A percentile compares a stretch with the other conserved stretches of the same genome.
These are phyloP conservation scores for Mikania micrantha DNA, from an alignment of 129 eudicot genomes.

Conservation along the genomic window DNA sequence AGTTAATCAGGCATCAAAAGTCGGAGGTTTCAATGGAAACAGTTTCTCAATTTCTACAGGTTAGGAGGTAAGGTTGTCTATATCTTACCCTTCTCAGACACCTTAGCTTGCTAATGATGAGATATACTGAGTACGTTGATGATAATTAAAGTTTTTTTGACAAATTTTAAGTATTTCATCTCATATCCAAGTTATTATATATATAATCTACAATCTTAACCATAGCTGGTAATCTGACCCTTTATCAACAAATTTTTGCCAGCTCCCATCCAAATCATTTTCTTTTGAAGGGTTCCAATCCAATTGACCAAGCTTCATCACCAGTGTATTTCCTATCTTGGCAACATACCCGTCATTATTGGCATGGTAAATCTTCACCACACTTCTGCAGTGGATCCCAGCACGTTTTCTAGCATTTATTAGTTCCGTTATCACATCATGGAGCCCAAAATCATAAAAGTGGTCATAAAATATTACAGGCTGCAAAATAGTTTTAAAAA, in stretches of 20 bases:
- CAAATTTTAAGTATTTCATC: not conserved
- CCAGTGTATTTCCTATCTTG: conserved; percentile 42
- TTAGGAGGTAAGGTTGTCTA: too few relatives aligned
- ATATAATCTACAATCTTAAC: conserved; percentile 35
- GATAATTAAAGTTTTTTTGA: not conserved
- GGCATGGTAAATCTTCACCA: conserved; percentile 55
- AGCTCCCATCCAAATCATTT: conserved; percentile 48
- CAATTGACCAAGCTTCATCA: conserved; percentile 54
- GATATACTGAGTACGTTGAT: too few relatives aligned
- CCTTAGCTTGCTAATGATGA: too few relatives aligned
- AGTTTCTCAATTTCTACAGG: too few relatives aligned
- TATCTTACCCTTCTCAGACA: too few relatives aligned
- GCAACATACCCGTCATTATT: conserved; percentile 51
- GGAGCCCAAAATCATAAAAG: conserved; percentile 57
- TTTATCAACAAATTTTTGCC: conserved; percentile 59
- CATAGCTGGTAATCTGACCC: conserved; percentile 50
- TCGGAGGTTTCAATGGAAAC: too few relatives aligned
- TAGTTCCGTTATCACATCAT: conserved; percentile 41
- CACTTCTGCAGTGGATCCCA: conserved; percentile 55
- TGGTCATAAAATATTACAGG: conserved; percentile 61
- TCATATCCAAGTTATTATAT: not conserved
- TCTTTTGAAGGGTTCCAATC: conserved; percentile 61
- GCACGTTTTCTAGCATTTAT: conserved; percentile 47
- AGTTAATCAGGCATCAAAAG: too few relatives aligned
- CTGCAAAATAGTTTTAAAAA: conserved; percentile 26